A percentile compares a stretch with the other conserved stretches of the same genome.
phyloP scores from a whole-genome alignment of 2,329 filamentous ascomycete species.

The Clonostachys chloroleuca region DNA sequence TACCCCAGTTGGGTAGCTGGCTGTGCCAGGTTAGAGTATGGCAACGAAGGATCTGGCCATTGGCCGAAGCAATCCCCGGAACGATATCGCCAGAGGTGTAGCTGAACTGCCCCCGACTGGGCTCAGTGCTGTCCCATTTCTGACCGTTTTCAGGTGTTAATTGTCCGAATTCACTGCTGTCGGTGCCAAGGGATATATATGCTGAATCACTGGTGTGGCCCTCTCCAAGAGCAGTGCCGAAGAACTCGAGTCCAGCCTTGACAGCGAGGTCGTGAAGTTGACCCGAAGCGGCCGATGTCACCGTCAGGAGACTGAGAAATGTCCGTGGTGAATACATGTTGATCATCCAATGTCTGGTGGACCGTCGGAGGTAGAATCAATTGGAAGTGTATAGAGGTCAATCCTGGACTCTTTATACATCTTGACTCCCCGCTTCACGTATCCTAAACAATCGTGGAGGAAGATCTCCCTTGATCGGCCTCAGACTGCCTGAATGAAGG shows the following conservation, averaged over 20 bases:
- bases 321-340: no score
- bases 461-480: no score
- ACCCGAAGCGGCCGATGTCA: background rate
- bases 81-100: conserved; percentile 53
- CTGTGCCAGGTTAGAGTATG: conserved; percentile 46
- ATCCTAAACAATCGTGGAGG: no score
- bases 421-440: no score
- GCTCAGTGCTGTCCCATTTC: conserved; percentile 62
- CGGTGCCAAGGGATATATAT: conserved; percentile 51
- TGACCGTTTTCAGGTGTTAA: conserved; percentile 61
- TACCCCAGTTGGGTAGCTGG: background rate
- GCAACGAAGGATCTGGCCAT: conserved; percentile 53
- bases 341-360: no score
- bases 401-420: no score
- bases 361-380: no score
- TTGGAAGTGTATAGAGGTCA: no score
- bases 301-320: no score
- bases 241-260: conserved; percentile 54
- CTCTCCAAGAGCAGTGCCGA: conserved; percentile 63
- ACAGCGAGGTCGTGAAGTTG: conserved; percentile 48
- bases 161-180: conserved; percentile 57
- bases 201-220: conserved; percentile 45
- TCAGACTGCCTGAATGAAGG: no score
- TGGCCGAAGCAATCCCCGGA: conserved; percentile 38
- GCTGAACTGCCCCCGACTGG: conserved; percentile 48